phyloP scores from a whole-genome alignment of 2,329 filamentous ascomycete species.

The Blastomyces gilchristii region DNA sequence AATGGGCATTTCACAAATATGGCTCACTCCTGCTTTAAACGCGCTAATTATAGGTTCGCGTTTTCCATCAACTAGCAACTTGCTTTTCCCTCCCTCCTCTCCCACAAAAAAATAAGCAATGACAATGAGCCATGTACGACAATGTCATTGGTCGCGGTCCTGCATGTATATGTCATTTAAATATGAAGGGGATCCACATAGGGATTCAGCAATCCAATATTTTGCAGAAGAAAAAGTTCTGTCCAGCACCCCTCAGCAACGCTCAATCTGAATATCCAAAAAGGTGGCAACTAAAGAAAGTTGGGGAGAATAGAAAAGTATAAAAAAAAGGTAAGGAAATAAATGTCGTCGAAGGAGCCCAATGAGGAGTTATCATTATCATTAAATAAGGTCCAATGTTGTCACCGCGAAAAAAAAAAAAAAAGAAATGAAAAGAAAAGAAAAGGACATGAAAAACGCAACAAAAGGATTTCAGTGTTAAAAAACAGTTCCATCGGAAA shows the following conservation, averaged over 20 bases:
- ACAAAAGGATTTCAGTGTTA: slow-evolving; percentile 34
- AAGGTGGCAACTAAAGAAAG: slow-evolving; percentile 16
- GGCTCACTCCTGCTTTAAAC: not conserved
- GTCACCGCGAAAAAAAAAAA: not conserved
- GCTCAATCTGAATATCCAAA: slow-evolving; percentile 10
- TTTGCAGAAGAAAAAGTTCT: not conserved
- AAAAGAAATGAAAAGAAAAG: not conserved
- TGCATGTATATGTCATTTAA: not conserved
- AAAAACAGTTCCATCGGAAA: slow-evolving; percentile 94
- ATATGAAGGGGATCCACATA: not conserved
- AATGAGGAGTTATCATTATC: slow-evolving; percentile 5
- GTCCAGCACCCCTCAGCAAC: not conserved
- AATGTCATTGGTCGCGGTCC: not conserved
- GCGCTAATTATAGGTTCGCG: not conserved
- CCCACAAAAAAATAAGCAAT: not conserved
- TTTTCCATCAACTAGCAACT: not conserved
- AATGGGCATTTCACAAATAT: not conserved
- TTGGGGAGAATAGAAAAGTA: not conserved
- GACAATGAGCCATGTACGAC: not conserved
- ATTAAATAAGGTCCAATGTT: slow-evolving; percentile 2
- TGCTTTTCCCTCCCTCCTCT: not conserved
- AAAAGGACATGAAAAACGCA: not conserved
- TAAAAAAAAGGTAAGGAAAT: not conserved
- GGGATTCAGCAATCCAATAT: not conserved
- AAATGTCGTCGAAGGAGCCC: not conserved